A percentile compares a stretch with the other conserved stretches of the same genome.
These are phyloP conservation scores for Russula abietina DNA, from an alignment of 768 basidiomycete genomes.

Conservation along the genomic window DNA sequence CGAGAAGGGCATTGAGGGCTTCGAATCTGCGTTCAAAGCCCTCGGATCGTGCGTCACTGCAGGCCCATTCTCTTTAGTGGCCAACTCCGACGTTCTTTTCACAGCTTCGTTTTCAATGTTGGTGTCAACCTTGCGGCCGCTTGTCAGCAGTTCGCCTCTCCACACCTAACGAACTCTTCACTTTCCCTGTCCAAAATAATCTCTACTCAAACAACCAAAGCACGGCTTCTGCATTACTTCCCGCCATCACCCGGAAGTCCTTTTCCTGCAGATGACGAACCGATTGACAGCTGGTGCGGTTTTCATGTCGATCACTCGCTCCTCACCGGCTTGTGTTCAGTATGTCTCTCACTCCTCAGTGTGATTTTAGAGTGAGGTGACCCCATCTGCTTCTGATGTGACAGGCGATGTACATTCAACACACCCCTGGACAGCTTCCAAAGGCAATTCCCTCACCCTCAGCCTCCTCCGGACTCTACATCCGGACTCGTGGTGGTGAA, in stretches of 20 bases:
- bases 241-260: constrained; percentile 48
- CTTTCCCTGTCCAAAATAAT: constrained; percentile 70
- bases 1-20: constrained; percentile 59
- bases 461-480: constrained; percentile 80
- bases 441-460: constrained; percentile 60
- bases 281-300: constrained; percentile 88
- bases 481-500: constrained; percentile 74
- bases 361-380: background rate
- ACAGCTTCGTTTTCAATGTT: constrained; percentile 72
- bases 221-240: constrained; percentile 94
- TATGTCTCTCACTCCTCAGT: constrained; percentile 32
- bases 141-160: constrained; percentile 82
- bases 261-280: constrained; percentile 46
- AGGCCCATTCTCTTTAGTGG: background rate
- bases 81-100: constrained; percentile 15
- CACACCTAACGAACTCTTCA: constrained; percentile 58
- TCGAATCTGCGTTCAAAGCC: constrained; percentile 84
- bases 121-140: constrained; percentile 79
- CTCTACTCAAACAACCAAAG: constrained; percentile 80
- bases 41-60: constrained; percentile 51
- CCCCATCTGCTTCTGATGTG: background rate
- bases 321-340: constrained; percentile 89
- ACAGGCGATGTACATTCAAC: constrained; percentile 79
- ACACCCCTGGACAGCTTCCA: constrained; percentile 38
- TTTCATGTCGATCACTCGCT: constrained; percentile 91